Percentiles rank a stretch among this genome's conserved stretches.
phyloP scores from a whole-genome alignment of 2,329 filamentous ascomycete genomes.

The Cyanodermella asteris region DNA sequence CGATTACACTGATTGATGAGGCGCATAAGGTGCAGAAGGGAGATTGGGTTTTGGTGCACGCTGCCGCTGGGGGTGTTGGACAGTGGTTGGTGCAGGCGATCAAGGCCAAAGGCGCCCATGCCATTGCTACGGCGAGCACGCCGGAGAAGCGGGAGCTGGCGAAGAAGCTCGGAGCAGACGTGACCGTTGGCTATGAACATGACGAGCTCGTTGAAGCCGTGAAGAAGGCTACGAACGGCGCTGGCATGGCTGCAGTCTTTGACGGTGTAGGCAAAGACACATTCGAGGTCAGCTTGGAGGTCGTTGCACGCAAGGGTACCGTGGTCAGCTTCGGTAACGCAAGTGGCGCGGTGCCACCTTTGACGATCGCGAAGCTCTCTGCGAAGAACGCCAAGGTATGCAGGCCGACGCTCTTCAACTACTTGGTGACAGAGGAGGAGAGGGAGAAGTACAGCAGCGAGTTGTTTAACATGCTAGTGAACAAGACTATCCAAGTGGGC shows the following conservation, averaged over 20 bases:
- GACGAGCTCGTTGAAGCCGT: conserved; percentile 61
- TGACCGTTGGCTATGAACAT: conserved; percentile 49
- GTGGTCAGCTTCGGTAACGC: conserved; percentile 67
- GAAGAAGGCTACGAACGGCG: conserved; percentile 60
- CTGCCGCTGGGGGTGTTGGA: conserved; percentile 66
- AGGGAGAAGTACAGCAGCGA: conserved; percentile 47
- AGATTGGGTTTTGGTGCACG: conserved; percentile 68
- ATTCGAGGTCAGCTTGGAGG: conserved; percentile 56
- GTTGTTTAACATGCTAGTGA: conserved; percentile 48
- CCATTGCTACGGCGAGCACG: conserved; percentile 60
- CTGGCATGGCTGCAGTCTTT: conserved; percentile 58
- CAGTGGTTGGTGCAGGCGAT: conserved; percentile 56
- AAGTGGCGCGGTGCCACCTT: conserved; percentile 53
- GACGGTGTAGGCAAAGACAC: conserved; percentile 73
- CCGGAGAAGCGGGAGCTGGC: conserved; percentile 12
- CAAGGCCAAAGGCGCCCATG: conserved; percentile 46
- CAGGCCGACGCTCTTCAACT: conserved; percentile 52
- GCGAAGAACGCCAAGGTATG: conserved; percentile 59
- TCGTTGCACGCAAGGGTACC: conserved; percentile 54
- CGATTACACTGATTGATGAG: conserved; percentile 57
- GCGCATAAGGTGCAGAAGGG: conserved; percentile 47
- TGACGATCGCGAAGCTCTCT: conserved; percentile 35
- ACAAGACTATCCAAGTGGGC: conserved; percentile 46
- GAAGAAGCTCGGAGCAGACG: conserved; percentile 6
- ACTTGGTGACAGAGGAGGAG: conserved; percentile 47